Evolutionary conservation across 2,329 filamentous ascomycete species (phyloP), one percentile per base, ranked within the genome.

Genomic region (Albifimbria verrucaria): DNA sequence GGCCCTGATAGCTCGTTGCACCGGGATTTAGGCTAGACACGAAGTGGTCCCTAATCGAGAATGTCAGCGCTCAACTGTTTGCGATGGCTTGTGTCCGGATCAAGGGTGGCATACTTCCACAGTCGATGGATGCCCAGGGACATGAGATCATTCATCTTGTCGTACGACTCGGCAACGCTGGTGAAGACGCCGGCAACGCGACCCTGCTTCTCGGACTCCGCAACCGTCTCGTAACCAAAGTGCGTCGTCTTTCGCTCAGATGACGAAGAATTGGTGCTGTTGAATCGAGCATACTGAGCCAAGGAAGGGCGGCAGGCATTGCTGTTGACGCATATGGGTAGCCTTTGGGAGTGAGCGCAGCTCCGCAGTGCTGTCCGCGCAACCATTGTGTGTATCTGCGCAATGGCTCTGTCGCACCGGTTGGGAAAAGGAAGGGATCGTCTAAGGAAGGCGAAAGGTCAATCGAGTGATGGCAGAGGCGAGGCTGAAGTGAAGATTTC

Each of bases 131-230:
- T 92, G 52, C 94, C 94, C 47, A 99, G 83, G 7, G 94, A 97
- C 94, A 99, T 99, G 61, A 97, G 82, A 71, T 99, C 94, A 76
- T 99, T 99, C 94, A 99, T 99, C 57, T 87, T 88, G 72, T 99
- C 94, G 75, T 99, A 99, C 18, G 89, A 91, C 57, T 90, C 86
- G 61, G 94, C 94, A 41, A 99, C 94, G 60, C 89, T 97, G 71
- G 90, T 93, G 77, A 99, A 99, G 54, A 99, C 94, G 42, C 83
- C 85, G 55, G 89, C 89, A 41, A 97, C 92, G 79, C 76, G 71
- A 59, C 78, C 65, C 44, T 74, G 76, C 73, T 97, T 97, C 70
- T 94, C 79, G 10, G 84, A 78, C 68, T 95, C 90, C 17, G 88
- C 84, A 41, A 97, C 81, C 42, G 90, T 93, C 73, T 92, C 82